These are phyloP conservation scores for Fusarium odoratissimum DNA, from an alignment of 2,329 filamentous ascomycete species.

Conservation along the genomic window DNA sequence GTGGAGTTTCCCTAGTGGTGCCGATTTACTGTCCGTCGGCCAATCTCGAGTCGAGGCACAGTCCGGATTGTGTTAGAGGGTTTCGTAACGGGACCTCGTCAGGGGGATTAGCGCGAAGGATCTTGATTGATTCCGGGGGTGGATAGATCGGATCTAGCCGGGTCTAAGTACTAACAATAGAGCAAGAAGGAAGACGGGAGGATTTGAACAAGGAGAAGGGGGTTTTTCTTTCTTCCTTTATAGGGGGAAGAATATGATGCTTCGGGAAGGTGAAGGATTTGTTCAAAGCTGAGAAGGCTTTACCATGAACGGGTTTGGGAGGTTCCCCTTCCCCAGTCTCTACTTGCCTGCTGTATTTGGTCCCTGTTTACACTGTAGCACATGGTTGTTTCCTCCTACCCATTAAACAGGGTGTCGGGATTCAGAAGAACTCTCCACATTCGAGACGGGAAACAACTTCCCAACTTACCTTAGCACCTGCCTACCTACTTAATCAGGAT, in stretches of 20 bases:
- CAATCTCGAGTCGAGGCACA: background rate
- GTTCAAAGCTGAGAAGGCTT: background rate
- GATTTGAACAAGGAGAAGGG: background rate
- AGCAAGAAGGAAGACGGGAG: background rate
- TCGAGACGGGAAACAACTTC: background rate
- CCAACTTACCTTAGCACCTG: background rate
- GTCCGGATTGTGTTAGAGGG: background rate
- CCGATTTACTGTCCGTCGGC: background rate
- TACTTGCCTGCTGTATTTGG: background rate
- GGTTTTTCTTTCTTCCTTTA: background rate
- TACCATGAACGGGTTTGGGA: background rate
- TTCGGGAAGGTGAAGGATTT: background rate
- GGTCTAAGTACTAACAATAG: background rate
- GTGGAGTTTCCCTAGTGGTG: background rate
- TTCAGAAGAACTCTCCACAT: background rate
- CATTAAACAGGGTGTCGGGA: background rate
- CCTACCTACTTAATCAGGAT: background rate
- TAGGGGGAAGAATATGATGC: too few relatives aligned
- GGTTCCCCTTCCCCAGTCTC: background rate
- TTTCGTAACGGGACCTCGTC: background rate
- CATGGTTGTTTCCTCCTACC: background rate
- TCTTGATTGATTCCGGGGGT: constrained; percentile 11
- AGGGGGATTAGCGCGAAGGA: constrained; percentile 2
- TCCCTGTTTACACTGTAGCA: background rate
- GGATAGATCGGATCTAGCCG: constrained; percentile 1